A percentile compares a stretch with the other conserved stretches of the same genome.
Conservation (phyloP, 2,329 filamentous ascomycete genomes). For the Fusarium liriodendri region DNA sequence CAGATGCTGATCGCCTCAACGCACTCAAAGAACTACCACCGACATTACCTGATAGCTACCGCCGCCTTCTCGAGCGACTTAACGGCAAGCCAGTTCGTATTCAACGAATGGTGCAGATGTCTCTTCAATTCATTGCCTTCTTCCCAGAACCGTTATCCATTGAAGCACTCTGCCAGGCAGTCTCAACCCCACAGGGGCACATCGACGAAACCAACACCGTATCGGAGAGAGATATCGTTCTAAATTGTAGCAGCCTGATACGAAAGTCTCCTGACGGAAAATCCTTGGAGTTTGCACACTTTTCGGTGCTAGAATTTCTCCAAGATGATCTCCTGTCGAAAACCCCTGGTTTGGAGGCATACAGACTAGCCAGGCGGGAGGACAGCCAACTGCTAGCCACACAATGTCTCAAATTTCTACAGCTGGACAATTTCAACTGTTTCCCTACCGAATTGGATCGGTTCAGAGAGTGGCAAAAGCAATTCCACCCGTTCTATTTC, state of each 20-base stretch:
- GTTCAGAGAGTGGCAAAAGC: background rate
- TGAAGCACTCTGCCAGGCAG: constrained; percentile 3
- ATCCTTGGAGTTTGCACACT: constrained; percentile 28
- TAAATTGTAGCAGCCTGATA: constrained; percentile 20
- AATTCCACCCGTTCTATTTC: constrained; percentile 9
- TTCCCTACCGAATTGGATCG: background rate
- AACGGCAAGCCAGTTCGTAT: background rate
- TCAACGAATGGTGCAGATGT: constrained; percentile 6
- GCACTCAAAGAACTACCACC: constrained; percentile 16
- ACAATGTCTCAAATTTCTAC: constrained; percentile 16
- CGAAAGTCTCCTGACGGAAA: background rate
- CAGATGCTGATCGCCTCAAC: constrained; percentile 12
- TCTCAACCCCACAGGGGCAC: background rate
- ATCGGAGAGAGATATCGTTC: constrained; percentile 1
- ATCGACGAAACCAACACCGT: background rate
- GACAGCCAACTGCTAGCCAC: background rate
- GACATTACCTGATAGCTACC: constrained; percentile 9
- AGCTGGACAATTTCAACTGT: constrained; percentile 8
- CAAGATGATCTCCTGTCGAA: background rate
- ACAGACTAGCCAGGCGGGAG: rapidly evolving
- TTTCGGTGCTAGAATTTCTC: constrained; percentile 31
- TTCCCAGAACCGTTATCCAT: rapidly evolving
- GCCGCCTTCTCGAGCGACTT: constrained; percentile 8
- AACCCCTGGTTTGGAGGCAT: background rate
- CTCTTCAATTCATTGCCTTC: constrained; percentile 11